Conservation (phyloP, 495 filamentous ascomycete genomes). For the Apiosordaria backusii region DNA sequence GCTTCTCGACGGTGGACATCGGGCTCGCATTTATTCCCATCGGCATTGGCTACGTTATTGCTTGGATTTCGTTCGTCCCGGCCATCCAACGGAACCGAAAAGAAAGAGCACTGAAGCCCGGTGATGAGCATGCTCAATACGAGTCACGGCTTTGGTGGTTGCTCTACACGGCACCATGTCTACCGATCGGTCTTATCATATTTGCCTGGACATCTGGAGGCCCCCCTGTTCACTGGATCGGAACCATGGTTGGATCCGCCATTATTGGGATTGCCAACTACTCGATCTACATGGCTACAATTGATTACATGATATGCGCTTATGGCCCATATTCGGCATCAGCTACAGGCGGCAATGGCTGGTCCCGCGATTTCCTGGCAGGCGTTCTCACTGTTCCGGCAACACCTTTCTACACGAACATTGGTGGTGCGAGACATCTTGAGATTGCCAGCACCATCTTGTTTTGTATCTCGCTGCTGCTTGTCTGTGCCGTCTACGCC, state of each 20-base stretch:
- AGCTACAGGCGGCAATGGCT: conserved; percentile 69
- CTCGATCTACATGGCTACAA: conserved; percentile 74
- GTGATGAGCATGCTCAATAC: conserved; percentile 58
- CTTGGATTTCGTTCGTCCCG: conserved; percentile 61
- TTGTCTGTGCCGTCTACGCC: conserved; percentile 71
- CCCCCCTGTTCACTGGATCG: conserved; percentile 61
- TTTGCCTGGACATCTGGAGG: conserved; percentile 66
- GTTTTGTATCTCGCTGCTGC: conserved; percentile 59
- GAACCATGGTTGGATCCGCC: conserved; percentile 54
- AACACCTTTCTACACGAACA: conserved; percentile 65
- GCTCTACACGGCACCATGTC: conserved; percentile 60
- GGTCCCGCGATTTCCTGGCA: conserved; percentile 75
- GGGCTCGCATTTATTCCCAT: conserved; percentile 64
- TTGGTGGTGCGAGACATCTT: conserved; percentile 54
- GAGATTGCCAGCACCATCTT: conserved; percentile 72
- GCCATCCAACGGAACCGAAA: conserved; percentile 56
- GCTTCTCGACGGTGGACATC: conserved; percentile 51
- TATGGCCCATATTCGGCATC: conserved; percentile 78
- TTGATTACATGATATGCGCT: conserved; percentile 80
- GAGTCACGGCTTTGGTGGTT: conserved; percentile 56
- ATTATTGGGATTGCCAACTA: conserved; percentile 70
- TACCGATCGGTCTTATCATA: conserved; percentile 64
- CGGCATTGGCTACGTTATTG: conserved; percentile 61
- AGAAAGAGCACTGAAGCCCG: conserved; percentile 48
- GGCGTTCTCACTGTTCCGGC: conserved; percentile 73